Evolutionary conservation across 2,329 filamentous ascomycete genomes (phyloP), one percentile per base, ranked within the genome.

Genomic region (Talaromyces sp.): DNA sequence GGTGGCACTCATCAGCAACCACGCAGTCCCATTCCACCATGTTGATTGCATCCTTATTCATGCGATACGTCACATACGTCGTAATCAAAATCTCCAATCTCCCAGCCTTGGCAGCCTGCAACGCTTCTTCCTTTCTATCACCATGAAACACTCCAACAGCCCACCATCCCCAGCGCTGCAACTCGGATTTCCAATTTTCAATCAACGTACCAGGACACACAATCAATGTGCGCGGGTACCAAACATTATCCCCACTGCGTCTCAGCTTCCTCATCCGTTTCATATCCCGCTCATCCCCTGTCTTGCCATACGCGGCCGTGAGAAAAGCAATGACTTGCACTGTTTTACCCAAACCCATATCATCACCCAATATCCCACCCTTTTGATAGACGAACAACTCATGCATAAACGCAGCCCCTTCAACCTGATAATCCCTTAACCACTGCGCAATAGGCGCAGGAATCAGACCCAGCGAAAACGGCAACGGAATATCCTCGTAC

Each of bases 331-430:
- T 95, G 29, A 99, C 92, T 76, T 99, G 95, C 2, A 99, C 92
- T 0, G 95, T 99, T 78, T 99, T 99, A 0, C 95, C 95, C 36
- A 99, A 79, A 22, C 95, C 95, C 95, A 99, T 99, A 73, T 99
- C 95, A 74, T 99, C 95, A 2, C 94, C 93, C 0, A 99, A 83
- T 25, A 99, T 91, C 1, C 91, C 92, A 0, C 95, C 95, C 70
- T 89, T 90, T 73, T 99, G 95, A 69, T 92, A 94, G 3, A 97
- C 90, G 74, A 98, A 98, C 25, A 91, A 85, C 67, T 91, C 86
- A 74, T 98, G 93, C 7, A 99, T 82, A 72, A 97, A 98, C 36
- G 86, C 84, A 15, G 90, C 91, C 5, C 95, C 95, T 31, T 91
- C 86, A 1, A 98, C 83, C 76, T 99, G 95, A 72, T 99, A 99